Evolutionary conservation across 352 stramenopile species (phyloP), one percentile per base, ranked within the genome.

Genomic region (Phytophthora sp.): DNA sequence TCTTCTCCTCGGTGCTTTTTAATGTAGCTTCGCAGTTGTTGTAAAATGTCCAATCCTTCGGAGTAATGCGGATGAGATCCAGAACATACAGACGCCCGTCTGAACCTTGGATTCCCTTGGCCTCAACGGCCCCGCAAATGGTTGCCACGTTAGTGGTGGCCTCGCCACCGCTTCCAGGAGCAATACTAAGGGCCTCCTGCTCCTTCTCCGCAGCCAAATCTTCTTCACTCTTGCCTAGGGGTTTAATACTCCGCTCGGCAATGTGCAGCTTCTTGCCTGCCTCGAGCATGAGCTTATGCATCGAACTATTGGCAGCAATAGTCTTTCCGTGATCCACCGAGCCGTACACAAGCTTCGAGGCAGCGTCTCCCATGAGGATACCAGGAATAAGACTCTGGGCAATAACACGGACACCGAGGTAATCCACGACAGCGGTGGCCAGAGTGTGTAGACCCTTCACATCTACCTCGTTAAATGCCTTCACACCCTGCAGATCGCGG

Each of bases 351-450:
- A 99, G 80, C 62, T 97, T 97, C 38, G 97, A 98, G 0, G 90
- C 88, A 20, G 97, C 96, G 36, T 99, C 96, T 45, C 95, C 93
- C 68, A 97, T 93, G 7, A 99, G 73, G 58, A 99, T 99, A 53
- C 96, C 96, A 11, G 95, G 96, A 29, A 98, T 95, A 54, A 99
- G 91, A 54, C 89, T 98, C 71, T 99, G 96, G 42, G 94, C 97
- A 53, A 99, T 96, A 45, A 98, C 92, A 24, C 96, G 91, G 12
- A 93, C 87, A 53, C 96, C 96, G 69, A 98, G 60, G 69, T 98
- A 98, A 73, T 99, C 96, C 13, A 99, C 84, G 13, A 99, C 79
- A 7, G 97, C 91, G 3, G 95, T 99, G 23, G 93, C 94, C 27
- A 99, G 71, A 9, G 95, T 99, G 78, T 98, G 88, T 23, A 99